Conservation (phyloP, 306 rosid genomes). For the Cicer yamashitae region DNA sequence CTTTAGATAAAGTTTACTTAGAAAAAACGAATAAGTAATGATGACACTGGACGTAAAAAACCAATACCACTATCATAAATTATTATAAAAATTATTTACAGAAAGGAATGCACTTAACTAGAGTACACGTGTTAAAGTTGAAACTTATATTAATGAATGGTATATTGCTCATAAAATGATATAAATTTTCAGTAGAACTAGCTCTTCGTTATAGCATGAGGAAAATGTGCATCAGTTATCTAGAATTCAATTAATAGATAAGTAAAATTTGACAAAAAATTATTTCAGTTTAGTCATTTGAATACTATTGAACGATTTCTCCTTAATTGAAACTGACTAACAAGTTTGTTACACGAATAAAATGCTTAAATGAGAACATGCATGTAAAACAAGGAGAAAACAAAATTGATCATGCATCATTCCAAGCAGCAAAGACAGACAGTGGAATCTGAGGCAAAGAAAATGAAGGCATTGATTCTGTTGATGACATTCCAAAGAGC, state of each 20-base stretch:
- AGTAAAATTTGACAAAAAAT: too few species aligned
- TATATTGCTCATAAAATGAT: too few species aligned
- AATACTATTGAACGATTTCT: too few species aligned
- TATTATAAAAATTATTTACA: neutral
- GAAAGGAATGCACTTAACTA: neutral
- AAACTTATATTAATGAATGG: too few species aligned
- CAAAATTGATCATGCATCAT: slow-evolving; percentile 48
- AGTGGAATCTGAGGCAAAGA: slow-evolving; percentile 58
- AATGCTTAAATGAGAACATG: slow-evolving; percentile 14
- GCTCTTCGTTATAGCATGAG: too few species aligned
- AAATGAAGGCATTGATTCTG: slow-evolving; percentile 55
- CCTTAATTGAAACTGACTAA: too few species aligned
- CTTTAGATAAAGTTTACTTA: slow-evolving; percentile 55
- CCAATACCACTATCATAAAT: slow-evolving; percentile 38
- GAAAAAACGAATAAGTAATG: slow-evolving; percentile 50
- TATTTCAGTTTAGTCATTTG: too few species aligned
- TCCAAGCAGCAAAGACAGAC: slow-evolving; percentile 81
- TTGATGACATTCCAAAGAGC: slow-evolving; percentile 59
- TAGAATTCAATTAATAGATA: too few species aligned
- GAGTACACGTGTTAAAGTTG: neutral
- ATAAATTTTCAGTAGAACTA: too few species aligned
- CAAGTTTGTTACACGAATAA: neutral
- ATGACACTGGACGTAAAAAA: slow-evolving; percentile 51
- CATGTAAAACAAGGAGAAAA: slow-evolving; percentile 35
- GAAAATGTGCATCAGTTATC: too few species aligned